A percentile compares a stretch with the other conserved stretches of the same genome.
phyloP scores from a whole-genome alignment of 148 eudicot species.

The Talinum fruticosum region DNA sequence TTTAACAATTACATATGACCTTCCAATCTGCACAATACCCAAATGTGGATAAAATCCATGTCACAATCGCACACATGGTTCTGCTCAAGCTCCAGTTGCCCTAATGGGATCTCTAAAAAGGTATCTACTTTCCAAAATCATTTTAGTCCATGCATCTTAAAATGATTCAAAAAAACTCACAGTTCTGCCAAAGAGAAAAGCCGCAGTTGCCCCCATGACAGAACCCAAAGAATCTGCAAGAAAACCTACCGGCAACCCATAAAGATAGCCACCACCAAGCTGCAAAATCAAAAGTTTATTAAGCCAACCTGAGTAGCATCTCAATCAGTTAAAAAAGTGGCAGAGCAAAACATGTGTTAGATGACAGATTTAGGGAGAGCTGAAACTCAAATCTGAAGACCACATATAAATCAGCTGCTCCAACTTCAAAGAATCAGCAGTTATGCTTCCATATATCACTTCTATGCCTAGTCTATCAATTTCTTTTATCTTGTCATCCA shows the following conservation, averaged over 20 bases:
- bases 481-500: not conserved
- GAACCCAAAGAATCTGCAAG: conserved; percentile 88
- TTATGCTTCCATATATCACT: not conserved
- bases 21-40: conserved; percentile 62
- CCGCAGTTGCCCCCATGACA: conserved; percentile 75
- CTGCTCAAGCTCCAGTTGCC: not conserved
- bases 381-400: not conserved
- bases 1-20: conserved; percentile 75
- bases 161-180: conserved; percentile 39
- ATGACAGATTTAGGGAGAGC: not conserved
- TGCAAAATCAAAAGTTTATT: conserved; percentile 22
- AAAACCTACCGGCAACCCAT: conserved; percentile 87
- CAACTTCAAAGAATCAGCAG: not conserved
- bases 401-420: not conserved
- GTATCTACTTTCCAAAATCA: not conserved
- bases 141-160: not conserved
- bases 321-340: not conserved
- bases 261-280: conserved; percentile 98
- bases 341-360: not conserved
- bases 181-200: conserved; percentile 86
- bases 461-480: not conserved
- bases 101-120: not conserved
- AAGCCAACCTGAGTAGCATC: not conserved
- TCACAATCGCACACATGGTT: not conserved
- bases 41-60: not conserved